Percentiles rank a stretch among this genome's conserved stretches.
phyloP scores from a whole-genome alignment of 73 alveolate species.

The Paramecium tetraurelia region DNA sequence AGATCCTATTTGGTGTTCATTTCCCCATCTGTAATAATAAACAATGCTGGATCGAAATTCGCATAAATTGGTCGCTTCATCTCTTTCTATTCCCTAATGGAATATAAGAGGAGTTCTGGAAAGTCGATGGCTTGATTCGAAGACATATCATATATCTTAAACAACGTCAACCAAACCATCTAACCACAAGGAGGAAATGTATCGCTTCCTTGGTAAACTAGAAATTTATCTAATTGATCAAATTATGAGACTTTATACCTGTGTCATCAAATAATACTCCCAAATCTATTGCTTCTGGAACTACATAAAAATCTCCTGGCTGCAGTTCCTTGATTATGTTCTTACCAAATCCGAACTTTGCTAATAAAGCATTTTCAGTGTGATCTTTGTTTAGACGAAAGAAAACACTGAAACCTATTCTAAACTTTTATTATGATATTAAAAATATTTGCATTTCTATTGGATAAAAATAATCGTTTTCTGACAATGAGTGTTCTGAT shows the following conservation, averaged over 20 bases:
- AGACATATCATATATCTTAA: neutral
- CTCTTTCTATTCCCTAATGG: conserved; percentile 26
- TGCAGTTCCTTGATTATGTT: neutral
- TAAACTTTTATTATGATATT: neutral
- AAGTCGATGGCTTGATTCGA: neutral
- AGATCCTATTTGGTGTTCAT: neutral
- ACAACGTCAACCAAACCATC: neutral
- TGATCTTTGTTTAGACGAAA: neutral
- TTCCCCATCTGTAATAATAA: neutral
- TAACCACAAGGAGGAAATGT: conserved; percentile 28
- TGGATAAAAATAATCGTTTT: conserved; percentile 48
- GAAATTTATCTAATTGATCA: neutral
- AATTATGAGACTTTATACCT: neutral
- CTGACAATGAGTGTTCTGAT: conserved; percentile 48
- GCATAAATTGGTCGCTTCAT: conserved; percentile 41
- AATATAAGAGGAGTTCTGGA: neutral
- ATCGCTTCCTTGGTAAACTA: conserved; percentile 19
- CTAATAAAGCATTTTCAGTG: neutral
- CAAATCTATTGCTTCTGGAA: neutral
- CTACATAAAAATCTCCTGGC: conserved; percentile 7
- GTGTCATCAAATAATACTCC: conserved; percentile 30
- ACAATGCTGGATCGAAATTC: conserved; percentile 29
- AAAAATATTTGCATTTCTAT: conserved; percentile 40
- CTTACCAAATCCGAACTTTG: conserved; percentile 33
- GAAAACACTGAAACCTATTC: neutral